Evolutionary conservation across 2,329 filamentous ascomycete genomes (phyloP).

Genomic region (Byssothecium circinans): DNA sequence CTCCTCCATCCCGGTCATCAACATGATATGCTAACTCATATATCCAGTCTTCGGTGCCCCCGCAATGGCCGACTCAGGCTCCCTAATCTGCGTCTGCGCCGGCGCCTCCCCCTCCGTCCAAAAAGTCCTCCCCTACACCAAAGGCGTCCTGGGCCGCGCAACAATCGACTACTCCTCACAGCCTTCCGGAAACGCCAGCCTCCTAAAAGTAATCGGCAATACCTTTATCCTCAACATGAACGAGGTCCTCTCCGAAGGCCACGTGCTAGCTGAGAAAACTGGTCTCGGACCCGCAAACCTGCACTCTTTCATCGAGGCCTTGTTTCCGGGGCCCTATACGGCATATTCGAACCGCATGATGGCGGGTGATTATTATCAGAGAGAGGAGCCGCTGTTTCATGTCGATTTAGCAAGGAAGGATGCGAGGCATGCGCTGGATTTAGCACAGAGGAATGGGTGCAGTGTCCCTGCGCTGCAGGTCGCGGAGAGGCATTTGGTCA

Average conservation of each 20-base stretch:
- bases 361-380: constrained; percentile 73
- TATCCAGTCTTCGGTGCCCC: constrained; percentile 68
- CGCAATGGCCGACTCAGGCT: constrained; percentile 69
- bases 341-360: constrained; percentile 76
- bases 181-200: constrained; percentile 67
- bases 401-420: constrained; percentile 85
- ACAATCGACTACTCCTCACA: constrained; percentile 72
- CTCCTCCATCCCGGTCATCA: neutral
- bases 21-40: constrained; percentile 25
- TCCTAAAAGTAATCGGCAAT: constrained; percentile 83
- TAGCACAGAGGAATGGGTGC: constrained; percentile 66
- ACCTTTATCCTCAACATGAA: constrained; percentile 84
- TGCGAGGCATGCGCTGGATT: constrained; percentile 68
- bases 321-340: constrained; percentile 76
- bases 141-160: constrained; percentile 69
- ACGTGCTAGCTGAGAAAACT: constrained; percentile 77
- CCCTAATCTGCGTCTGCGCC: constrained; percentile 72
- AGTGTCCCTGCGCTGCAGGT: constrained; percentile 67
- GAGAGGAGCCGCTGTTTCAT: constrained; percentile 78
- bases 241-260: constrained; percentile 75
- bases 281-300: constrained; percentile 72
- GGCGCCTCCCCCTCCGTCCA: constrained; percentile 63
- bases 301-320: constrained; percentile 68
- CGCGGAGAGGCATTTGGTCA: constrained; percentile 65
- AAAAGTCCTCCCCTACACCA: constrained; percentile 69